Conservation (phyloP, 352 stramenopile genomes). For the Phytophthora pluvialis region DNA sequence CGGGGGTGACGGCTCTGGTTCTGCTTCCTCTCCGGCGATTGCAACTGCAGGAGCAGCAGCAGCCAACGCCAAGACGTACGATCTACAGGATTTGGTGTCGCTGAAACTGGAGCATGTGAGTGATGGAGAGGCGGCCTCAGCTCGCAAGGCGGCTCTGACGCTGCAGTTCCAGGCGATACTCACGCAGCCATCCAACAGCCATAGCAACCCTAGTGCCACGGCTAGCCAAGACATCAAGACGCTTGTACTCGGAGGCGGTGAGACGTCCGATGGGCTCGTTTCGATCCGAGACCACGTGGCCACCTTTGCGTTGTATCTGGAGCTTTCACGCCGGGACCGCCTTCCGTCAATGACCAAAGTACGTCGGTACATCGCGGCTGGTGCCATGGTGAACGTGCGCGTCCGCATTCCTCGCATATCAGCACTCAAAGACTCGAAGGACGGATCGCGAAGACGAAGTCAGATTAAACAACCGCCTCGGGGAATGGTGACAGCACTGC, state of each 20-base stretch:
- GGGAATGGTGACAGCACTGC: conserved; percentile 50
- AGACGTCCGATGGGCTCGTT: conserved; percentile 38
- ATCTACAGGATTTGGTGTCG: conserved; percentile 52
- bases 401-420: conserved; percentile 40
- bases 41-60: conserved; percentile 2
- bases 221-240: conserved; percentile 55
- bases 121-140: conserved; percentile 44
- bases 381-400: conserved; percentile 60
- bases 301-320: conserved; percentile 57
- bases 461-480: conserved; percentile 22
- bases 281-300: conserved; percentile 55
- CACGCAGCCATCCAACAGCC: conserved; percentile 29
- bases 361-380: conserved; percentile 51
- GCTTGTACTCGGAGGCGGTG: conserved; percentile 54
- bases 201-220: conserved; percentile 18
- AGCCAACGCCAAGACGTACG: conserved; percentile 42
- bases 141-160: conserved; percentile 50
- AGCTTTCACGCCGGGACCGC: conserved; percentile 51
- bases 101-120: conserved; percentile 60
- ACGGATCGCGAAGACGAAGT: conserved; percentile 18
- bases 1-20: conserved; percentile 10
- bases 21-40: conserved; percentile 7
- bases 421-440: conserved; percentile 20
- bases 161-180: conserved; percentile 56
- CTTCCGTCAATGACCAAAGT: conserved; percentile 45